A percentile compares a stretch with the other conserved stretches of the same genome.
These are phyloP conservation scores for Microsporum audouinii DNA, from an alignment of 2,329 filamentous ascomycete species.

Conservation along the genomic window DNA sequence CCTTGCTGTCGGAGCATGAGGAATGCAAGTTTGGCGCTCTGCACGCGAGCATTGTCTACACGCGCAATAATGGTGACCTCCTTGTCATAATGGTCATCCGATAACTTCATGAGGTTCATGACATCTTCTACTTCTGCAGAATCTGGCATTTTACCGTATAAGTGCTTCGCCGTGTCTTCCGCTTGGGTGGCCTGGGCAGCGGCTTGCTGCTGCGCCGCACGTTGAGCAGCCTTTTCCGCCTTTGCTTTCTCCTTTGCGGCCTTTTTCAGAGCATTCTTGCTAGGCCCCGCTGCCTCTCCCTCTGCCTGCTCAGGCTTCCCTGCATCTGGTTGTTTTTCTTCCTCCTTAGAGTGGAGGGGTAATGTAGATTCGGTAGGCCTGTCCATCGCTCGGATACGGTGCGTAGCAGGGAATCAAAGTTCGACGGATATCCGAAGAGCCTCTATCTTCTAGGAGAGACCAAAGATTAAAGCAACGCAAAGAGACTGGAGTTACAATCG, in stretches of 20 bases:
- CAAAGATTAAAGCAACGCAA: not conserved
- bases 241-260: slow-evolving; percentile 84
- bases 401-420: not conserved
- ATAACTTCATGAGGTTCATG: slow-evolving; percentile 41
- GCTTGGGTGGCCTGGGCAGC: slow-evolving; percentile 55
- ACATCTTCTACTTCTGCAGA: slow-evolving; percentile 50
- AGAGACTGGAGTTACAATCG: not conserved
- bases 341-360: slow-evolving; percentile 11
- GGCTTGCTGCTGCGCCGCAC: slow-evolving; percentile 62
- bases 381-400: slow-evolving; percentile 11
- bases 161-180: slow-evolving; percentile 51
- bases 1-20: slow-evolving; percentile 70
- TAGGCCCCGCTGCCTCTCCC: slow-evolving; percentile 39
- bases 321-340: slow-evolving; percentile 6
- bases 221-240: slow-evolving; percentile 60
- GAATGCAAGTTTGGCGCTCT: slow-evolving; percentile 86
- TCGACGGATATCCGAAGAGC: not conserved
- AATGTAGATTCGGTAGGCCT: slow-evolving; percentile 10
- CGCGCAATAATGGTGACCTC: slow-evolving; percentile 65
- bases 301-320: slow-evolving; percentile 16
- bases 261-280: slow-evolving; percentile 77
- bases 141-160: slow-evolving; percentile 63
- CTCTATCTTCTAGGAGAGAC: not conserved
- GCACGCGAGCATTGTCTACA: slow-evolving; percentile 76
- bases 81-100: slow-evolving; percentile 55